These are phyloP conservation scores for Forsythia suspensa DNA, from an alignment of 257 asterid species.

Conservation along the genomic window DNA sequence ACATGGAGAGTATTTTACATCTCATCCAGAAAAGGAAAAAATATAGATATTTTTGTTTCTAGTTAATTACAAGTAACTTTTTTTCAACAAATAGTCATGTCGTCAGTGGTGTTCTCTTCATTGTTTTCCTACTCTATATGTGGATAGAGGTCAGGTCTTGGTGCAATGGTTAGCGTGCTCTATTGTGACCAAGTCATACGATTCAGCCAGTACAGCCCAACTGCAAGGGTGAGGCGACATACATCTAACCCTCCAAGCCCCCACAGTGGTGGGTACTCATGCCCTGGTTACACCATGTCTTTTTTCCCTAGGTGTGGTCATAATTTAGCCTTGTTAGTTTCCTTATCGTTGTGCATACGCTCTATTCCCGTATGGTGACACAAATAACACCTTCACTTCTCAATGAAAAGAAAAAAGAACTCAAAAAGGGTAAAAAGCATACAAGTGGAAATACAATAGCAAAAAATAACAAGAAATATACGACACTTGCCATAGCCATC, in stretches of 20 bases:
- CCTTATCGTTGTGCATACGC: not conserved
- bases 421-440: constrained; percentile 11
- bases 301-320: not conserved
- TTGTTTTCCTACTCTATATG: not conserved
- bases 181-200: not conserved
- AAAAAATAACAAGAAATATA: constrained; percentile 19
- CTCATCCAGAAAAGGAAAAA: not conserved
- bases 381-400: not conserved
- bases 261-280: not conserved
- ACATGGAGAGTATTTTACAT: not conserved
- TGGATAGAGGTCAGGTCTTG: not conserved
- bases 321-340: not conserved
- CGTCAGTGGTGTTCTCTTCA: not conserved
- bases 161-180: not conserved
- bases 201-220: not conserved
- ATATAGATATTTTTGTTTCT: not conserved
- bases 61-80: not conserved
- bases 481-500: constrained; percentile 62
- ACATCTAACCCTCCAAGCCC: not conserved
- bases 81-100: not conserved
- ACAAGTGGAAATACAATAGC: constrained; percentile 20
- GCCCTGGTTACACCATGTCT: not conserved
- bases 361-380: not conserved
- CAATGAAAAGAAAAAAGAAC: not conserved
- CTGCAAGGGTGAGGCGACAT: not conserved